phyloP scores from a whole-genome alignment of 169 alveolate species.

The Pseudocohnilembus persalinus region DNA sequence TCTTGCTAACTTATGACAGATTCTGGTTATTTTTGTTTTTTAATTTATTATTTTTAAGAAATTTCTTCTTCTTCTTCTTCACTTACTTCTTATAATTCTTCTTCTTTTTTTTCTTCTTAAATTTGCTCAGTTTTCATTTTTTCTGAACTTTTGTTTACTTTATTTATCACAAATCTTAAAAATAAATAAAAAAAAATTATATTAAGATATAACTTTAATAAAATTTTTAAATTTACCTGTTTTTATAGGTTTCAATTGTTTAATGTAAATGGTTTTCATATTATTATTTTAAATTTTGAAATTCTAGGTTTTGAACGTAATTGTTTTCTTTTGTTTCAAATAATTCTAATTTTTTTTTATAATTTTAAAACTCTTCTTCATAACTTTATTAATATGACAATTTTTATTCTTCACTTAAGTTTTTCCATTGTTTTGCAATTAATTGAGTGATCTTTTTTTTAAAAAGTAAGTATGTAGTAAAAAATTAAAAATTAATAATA shows the following conservation, averaged over 20 bases:
- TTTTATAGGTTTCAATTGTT: too few relatives aligned
- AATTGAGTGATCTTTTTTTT: slow-evolving; percentile 4
- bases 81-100: neutral
- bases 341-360: neutral
- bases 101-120: neutral
- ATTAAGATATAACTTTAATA: too few relatives aligned
- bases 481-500: too few relatives aligned
- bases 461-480: too few relatives aligned
- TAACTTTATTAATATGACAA: too few relatives aligned
- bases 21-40: neutral
- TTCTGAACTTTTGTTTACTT: neutral
- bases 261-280: neutral
- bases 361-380: neutral
- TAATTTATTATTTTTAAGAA: too few relatives aligned
- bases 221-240: too few relatives aligned
- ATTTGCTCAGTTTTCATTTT: neutral
- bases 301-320: neutral
- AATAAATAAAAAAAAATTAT: too few relatives aligned
- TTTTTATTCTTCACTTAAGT: neutral
- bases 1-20: neutral
- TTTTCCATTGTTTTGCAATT: slow-evolving; percentile 6
- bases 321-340: too few relatives aligned
- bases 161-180: neutral
- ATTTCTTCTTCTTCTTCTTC: neutral
- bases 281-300: too few relatives aligned